A percentile compares a stretch with the other conserved stretches of the same genome.
Evolutionary conservation across 192 early-diverging fungal genomes (phyloP).

Genomic region (Podila horticola): DNA sequence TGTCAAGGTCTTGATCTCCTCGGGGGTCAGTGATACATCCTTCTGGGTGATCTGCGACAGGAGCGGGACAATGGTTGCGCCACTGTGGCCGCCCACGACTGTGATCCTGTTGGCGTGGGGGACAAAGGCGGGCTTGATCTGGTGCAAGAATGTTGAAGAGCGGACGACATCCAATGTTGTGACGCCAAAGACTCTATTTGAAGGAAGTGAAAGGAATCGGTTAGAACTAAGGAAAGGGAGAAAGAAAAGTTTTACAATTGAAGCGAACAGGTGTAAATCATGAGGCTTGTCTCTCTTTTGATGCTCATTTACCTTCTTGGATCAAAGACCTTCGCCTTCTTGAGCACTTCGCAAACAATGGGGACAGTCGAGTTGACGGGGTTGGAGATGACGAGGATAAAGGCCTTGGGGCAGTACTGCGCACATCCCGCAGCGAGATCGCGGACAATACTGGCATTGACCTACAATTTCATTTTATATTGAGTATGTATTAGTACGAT

Average conservation of each 20-base stretch:
- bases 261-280: no score
- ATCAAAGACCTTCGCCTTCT: slow-evolving; percentile 89
- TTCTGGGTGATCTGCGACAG: slow-evolving; percentile 67
- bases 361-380: slow-evolving; percentile 99
- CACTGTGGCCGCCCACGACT: slow-evolving; percentile 95
- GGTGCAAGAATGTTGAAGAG: slow-evolving; percentile 89
- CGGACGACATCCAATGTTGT: slow-evolving; percentile 95
- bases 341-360: slow-evolving; percentile 92
- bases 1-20: slow-evolving; percentile 89
- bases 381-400: slow-evolving; percentile 92
- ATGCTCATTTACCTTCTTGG: slow-evolving; percentile 63
- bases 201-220: not conserved
- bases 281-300: no score
- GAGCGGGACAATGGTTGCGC: slow-evolving; percentile 93
- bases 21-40: slow-evolving; percentile 73
- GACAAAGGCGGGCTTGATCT: slow-evolving; percentile 76
- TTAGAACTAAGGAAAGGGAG: not conserved
- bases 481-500: no score
- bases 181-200: slow-evolving; percentile 86
- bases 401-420: slow-evolving; percentile 82
- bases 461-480: slow-evolving; percentile 53
- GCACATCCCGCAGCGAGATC: slow-evolving; percentile 85
- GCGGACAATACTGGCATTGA: slow-evolving; percentile 94
- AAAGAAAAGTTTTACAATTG: not conserved
- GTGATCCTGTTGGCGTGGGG: slow-evolving; percentile 77